These are phyloP conservation scores for Colletotrichum falcatum DNA, from an alignment of 2,329 filamentous ascomycete species.

Conservation along the genomic window DNA sequence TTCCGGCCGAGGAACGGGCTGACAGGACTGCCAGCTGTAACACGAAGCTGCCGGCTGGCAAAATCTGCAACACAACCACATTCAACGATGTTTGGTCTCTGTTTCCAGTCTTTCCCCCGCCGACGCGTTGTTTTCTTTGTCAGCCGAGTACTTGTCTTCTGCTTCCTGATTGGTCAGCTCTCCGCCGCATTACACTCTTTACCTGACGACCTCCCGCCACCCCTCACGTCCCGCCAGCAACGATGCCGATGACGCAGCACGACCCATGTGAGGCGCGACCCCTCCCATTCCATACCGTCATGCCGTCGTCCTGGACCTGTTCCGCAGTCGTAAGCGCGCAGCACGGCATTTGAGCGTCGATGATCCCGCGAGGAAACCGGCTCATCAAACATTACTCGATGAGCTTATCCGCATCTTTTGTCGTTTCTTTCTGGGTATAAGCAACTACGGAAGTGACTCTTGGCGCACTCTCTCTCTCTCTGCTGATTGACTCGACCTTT, in stretches of 20 bases:
- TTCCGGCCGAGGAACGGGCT: not conserved
- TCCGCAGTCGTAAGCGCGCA: not conserved
- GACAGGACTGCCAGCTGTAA: not conserved
- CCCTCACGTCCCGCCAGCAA: not conserved
- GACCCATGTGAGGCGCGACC: not conserved
- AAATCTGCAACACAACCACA: not conserved
- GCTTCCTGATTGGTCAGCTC: not conserved
- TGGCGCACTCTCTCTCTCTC: not conserved
- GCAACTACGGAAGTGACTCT: no score
- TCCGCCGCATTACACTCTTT: not conserved
- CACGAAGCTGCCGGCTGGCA: not conserved
- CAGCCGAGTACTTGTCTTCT: not conserved
- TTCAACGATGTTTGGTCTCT: not conserved
- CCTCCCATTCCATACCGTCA: not conserved
- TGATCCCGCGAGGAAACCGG: not conserved
- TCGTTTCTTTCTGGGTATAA: not conserved
- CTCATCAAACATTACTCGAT: not conserved
- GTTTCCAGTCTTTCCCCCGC: not conserved
- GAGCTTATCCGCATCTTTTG: not conserved
- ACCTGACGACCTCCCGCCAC: conserved; percentile 2
- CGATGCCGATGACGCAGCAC: conserved; percentile 22
- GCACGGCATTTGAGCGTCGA: conserved; percentile 1
- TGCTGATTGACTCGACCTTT: not conserved
- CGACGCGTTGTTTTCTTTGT: not conserved
- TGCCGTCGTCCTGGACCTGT: not conserved